A percentile compares a stretch with the other conserved stretches of the same genome.
phyloP scores from a whole-genome alignment of 768 basidiomycete species.

The Mycena venus region DNA sequence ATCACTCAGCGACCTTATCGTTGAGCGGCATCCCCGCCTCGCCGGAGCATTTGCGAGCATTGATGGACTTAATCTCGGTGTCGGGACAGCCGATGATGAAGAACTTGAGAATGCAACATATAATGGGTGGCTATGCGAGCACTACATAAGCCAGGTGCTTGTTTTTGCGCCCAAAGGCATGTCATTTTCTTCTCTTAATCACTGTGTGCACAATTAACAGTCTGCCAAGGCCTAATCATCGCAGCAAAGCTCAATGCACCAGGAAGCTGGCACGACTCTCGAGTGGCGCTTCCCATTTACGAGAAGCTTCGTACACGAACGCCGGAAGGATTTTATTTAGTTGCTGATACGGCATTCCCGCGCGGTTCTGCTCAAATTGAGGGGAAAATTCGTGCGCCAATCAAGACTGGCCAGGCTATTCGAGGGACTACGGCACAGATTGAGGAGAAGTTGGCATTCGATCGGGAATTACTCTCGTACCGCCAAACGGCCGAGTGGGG shows the following conservation, averaged over 20 bases:
- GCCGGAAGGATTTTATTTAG: slow-evolving; percentile 47
- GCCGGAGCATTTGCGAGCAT: slow-evolving; percentile 55
- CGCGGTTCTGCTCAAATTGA: slow-evolving; percentile 35
- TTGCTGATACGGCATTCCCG: slow-evolving; percentile 55
- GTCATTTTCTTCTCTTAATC: slow-evolving; percentile 1
- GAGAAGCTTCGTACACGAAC: slow-evolving; percentile 39
- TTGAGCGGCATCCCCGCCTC: slow-evolving; percentile 47
- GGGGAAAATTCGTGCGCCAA: slow-evolving; percentile 43
- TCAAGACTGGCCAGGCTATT: slow-evolving; percentile 42
- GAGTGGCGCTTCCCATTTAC: slow-evolving; percentile 49
- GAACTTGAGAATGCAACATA: slow-evolving; percentile 39
- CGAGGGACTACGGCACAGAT: slow-evolving; percentile 42
- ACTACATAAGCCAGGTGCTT: slow-evolving; percentile 53
- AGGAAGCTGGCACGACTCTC: slow-evolving; percentile 59
- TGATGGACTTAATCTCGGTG: slow-evolving; percentile 54
- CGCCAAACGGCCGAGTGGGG: slow-evolving; percentile 69
- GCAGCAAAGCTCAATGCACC: slow-evolving; percentile 50
- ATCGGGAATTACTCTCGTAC: slow-evolving; percentile 58
- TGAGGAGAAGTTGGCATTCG: slow-evolving; percentile 40
- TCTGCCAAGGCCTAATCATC: slow-evolving; percentile 50
- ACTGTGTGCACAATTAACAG: background rate
- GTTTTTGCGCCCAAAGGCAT: slow-evolving; percentile 43
- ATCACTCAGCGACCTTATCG: slow-evolving; percentile 40
- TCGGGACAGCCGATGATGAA: slow-evolving; percentile 49
- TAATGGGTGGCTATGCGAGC: slow-evolving; percentile 51